Conservation (phyloP, 306 rosid species). For the Rubus parviflorus region DNA sequence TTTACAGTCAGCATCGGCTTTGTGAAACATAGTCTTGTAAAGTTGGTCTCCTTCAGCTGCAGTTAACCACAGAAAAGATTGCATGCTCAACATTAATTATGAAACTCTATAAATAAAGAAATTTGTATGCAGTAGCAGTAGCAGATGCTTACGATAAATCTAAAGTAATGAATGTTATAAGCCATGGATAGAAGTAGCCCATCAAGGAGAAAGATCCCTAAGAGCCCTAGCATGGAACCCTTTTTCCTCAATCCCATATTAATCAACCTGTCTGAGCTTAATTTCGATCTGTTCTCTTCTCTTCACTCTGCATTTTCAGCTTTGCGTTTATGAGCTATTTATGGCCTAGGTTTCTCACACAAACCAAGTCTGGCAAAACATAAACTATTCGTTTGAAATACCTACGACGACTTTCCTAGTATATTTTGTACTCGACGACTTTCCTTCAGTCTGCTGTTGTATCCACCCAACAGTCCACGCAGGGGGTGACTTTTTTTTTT, state of each 20-base stretch:
- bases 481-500: too few relatives aligned
- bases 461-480: not conserved
- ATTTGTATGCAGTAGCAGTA: too few relatives aligned
- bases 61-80: not conserved
- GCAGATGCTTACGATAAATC: conserved; percentile 14
- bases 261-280: not conserved
- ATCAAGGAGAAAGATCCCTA: conserved; percentile 11
- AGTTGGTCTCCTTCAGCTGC: conserved; percentile 27
- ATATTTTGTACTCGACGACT: too few relatives aligned
- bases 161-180: conserved; percentile 20
- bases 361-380: not conserved
- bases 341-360: not conserved
- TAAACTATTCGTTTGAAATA: not conserved
- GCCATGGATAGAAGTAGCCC: not conserved
- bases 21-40: conserved; percentile 19
- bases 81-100: too few relatives aligned
- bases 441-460: too few relatives aligned
- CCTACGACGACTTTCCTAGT: not conserved
- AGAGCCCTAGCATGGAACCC: conserved; percentile 6
- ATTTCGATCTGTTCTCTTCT: too few relatives aligned
- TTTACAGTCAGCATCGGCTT: conserved; percentile 33
- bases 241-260: not conserved
- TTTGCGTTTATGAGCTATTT: not conserved
- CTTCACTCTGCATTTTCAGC: not conserved
- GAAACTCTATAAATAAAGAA: too few relatives aligned